Percentiles rank a stretch among this genome's conserved stretches.
These are phyloP conservation scores for Capniomyces stellatus DNA, from an alignment of 371 early-diverging fungal species.

Conservation along the genomic window DNA sequence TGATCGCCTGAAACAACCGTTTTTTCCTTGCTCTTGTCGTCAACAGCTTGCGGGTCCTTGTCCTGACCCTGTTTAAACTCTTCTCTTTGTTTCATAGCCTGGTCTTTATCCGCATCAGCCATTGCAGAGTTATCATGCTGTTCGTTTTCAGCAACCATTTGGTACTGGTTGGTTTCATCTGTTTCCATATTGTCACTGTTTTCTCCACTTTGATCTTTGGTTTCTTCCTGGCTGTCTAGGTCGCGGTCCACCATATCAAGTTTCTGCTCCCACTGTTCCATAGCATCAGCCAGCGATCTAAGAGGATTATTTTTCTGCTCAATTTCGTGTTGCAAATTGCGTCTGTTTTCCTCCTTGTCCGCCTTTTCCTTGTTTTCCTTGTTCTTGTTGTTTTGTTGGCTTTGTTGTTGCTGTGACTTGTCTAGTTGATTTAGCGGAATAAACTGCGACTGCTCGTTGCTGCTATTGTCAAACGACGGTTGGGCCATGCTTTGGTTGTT, in stretches of 20 bases:
- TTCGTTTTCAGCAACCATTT: conserved; percentile 6
- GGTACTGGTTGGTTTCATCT: neutral
- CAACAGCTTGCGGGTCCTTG: neutral
- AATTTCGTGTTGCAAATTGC: conserved; percentile 8
- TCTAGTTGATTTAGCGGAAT: neutral
- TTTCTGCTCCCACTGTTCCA: conserved; percentile 38
- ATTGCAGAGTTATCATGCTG: conserved; percentile 11
- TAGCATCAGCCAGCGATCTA: conserved; percentile 24
- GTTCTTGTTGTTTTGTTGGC: neutral
- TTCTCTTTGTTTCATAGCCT: neutral
- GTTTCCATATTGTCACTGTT: neutral
- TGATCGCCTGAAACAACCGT: neutral
- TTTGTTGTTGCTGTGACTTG: neutral
- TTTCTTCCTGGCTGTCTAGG: conserved; percentile 14
- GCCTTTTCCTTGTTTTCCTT: neutral
- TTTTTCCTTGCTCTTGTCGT: neutral
- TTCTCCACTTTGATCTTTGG: neutral
- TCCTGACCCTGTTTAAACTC: neutral
- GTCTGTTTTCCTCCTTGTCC: neutral
- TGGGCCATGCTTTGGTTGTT: neutral
- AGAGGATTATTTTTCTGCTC: conserved; percentile 25
- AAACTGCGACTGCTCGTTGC: neutral
- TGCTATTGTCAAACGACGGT: neutral
- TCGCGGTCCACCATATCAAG: conserved; percentile 28
- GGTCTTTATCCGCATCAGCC: neutral